Conservation (phyloP, 192 early-diverging fungal species). For the Hyaloraphidium curvatum region DNA sequence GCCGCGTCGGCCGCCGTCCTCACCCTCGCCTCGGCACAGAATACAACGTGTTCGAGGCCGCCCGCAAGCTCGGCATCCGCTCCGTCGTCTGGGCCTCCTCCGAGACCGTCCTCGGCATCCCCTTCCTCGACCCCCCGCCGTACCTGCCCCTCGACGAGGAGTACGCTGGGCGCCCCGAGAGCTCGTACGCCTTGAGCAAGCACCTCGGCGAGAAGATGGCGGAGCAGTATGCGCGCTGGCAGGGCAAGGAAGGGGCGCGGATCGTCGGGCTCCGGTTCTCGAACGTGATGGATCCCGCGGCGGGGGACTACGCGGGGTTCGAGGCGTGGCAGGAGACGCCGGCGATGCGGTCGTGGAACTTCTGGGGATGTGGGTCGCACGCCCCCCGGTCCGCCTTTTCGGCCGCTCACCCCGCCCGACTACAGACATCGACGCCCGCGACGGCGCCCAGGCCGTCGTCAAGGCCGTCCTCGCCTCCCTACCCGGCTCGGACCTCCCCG, state of each 20-base stretch:
- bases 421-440: neutral
- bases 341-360: neutral
- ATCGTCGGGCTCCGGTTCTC: neutral
- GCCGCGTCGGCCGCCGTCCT: neutral
- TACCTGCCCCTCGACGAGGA: neutral
- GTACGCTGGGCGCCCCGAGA: neutral
- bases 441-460: neutral
- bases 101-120: neutral
- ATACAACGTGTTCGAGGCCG: constrained; percentile 1
- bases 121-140: neutral
- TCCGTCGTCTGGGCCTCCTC: neutral
- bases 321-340: neutral
- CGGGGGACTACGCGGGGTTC: neutral
- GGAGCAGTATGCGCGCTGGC: neutral
- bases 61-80: neutral
- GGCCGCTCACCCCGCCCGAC: neutral
- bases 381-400: neutral
- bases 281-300: neutral
- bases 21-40: neutral
- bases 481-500: neutral
- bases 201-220: constrained; percentile 4
- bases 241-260: neutral
- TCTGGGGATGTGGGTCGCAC: neutral
- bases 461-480: neutral
- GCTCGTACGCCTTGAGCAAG: neutral